Conservation (phyloP, 768 basidiomycete species). For the Phaffia australis region DNA sequence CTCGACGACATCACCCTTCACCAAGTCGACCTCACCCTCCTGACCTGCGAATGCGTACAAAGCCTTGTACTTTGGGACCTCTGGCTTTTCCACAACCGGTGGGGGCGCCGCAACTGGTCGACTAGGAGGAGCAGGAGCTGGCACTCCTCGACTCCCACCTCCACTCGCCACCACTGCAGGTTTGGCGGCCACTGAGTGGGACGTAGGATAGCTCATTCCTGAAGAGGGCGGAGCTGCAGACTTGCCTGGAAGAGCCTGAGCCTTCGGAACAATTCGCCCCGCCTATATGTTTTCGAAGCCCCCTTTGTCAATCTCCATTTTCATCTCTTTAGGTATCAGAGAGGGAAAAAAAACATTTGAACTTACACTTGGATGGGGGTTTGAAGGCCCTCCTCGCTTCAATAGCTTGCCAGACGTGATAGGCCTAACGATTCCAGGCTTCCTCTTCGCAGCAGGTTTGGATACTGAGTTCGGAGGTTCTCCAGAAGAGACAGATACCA, state of each 20-base stretch:
- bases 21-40: slow-evolving; percentile 77
- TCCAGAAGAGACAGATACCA: slow-evolving; percentile 75
- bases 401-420: slow-evolving; percentile 75
- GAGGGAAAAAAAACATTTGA: not conserved
- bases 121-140: slow-evolving; percentile 37
- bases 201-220: slow-evolving; percentile 25
- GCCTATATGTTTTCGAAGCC: not conserved
- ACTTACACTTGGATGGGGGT: slow-evolving; percentile 20
- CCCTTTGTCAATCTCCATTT: not conserved
- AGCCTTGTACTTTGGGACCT: slow-evolving; percentile 66
- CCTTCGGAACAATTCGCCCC: slow-evolving; percentile 23
- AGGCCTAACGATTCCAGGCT: slow-evolving; percentile 72
- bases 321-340: slow-evolving; percentile 1
- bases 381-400: slow-evolving; percentile 61
- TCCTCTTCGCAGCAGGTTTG: slow-evolving; percentile 71
- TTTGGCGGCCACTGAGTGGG: slow-evolving; percentile 33
- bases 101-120: slow-evolving; percentile 50
- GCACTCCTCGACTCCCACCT: slow-evolving; percentile 37
- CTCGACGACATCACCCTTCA: slow-evolving; percentile 86
- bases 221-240: not conserved
- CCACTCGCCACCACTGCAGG: slow-evolving; percentile 44
- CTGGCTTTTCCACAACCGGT: slow-evolving; percentile 49
- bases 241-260: slow-evolving; percentile 19
- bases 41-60: slow-evolving; percentile 86
- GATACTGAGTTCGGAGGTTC: slow-evolving; percentile 62